Base-by-base conservation (phyloP, 169 alveolate species). In the Hammondia hammondi region DNA sequence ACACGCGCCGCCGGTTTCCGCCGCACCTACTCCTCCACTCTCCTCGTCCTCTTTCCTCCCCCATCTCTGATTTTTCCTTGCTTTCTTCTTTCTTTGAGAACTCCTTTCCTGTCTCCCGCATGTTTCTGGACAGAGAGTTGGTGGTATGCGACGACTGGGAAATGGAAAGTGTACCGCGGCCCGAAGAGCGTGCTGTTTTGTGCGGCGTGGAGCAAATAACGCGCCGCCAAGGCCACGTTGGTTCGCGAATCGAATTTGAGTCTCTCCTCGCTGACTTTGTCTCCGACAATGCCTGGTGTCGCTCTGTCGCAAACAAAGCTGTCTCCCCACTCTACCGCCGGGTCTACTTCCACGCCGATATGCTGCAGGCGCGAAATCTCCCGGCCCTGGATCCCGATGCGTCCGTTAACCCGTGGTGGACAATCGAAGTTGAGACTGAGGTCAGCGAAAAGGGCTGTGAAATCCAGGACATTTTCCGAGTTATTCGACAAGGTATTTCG, bases 371-470 rank as follows among this genome's bases (percentile, higher is more conserved):
- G 4, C 48, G 95, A 72, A 92, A 81, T 52, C 88, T 92, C 9
- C 95, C 95, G 27, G 91, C 95, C 29, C 37, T 84, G 88, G 95
- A 92, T 57, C 57, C 39, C 70, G 95, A 92, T 56, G 95, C 92
- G 45, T 85, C 84, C 52, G 92, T 92, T 52, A 84, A 92, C 70
- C 95, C 95, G 1, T 84, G 91, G 92, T 92, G 95, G 95, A 61
- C 87, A 3, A 43, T 92, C 45, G 91, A 84, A 14, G 95, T 92
- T 1, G 95, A 92, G 92, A 88, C 85, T 35, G 92, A 92, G 95
- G 95, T 92, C 67, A 46, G 87, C 27, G 35, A 27, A 7, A 67
- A 67, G 77, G 32, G 3, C 21, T 29, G 61, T 52, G 61, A 52
- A 7, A 52, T 52, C 24, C 3, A 52, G 24, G 24, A 1, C 24